Percentiles rank a stretch among this genome's conserved stretches.
Evolutionary conservation across 2,329 filamentous ascomycete genomes (phyloP).

Genomic region (Aspergillus cejpii): DNA sequence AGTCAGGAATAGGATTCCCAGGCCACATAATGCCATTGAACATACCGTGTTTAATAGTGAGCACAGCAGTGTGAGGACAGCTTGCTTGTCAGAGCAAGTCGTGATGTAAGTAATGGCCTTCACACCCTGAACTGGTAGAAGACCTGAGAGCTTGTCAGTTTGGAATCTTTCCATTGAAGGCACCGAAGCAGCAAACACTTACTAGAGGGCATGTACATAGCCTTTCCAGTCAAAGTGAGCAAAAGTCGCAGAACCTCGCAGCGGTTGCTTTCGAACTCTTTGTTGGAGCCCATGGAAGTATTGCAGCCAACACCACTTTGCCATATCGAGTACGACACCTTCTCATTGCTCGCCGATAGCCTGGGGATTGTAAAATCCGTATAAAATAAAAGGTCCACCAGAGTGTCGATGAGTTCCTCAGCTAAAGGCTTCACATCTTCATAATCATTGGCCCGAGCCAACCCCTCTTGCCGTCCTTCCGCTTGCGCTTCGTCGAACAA

Average conservation of each 20-base stretch:
- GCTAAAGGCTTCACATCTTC: slow-evolving; percentile 81
- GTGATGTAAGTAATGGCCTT: slow-evolving; percentile 83
- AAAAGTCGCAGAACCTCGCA: slow-evolving; percentile 83
- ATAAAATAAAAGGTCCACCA: slow-evolving; percentile 86
- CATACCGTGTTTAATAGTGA: slow-evolving; percentile 87
- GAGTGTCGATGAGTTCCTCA: slow-evolving; percentile 84
- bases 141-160: slow-evolving; percentile 33
- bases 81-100: slow-evolving; percentile 80
- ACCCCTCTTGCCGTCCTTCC: slow-evolving; percentile 46
- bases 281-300: slow-evolving; percentile 76
- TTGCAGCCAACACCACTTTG: slow-evolving; percentile 96
- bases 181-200: slow-evolving; percentile 20
- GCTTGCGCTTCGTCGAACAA: slow-evolving; percentile 71
- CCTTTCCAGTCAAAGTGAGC: slow-evolving; percentile 77
- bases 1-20: slow-evolving; percentile 8
- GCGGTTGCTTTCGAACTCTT: slow-evolving; percentile 87
- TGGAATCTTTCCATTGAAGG: not conserved
- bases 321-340: slow-evolving; percentile 93
- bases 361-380: slow-evolving; percentile 78
- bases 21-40: slow-evolving; percentile 12
- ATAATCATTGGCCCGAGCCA: slow-evolving; percentile 53
- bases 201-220: slow-evolving; percentile 84
- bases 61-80: slow-evolving; percentile 82
- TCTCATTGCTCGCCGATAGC: slow-evolving; percentile 62
- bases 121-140: slow-evolving; percentile 75